Base-by-base conservation (phyloP, 2,329 filamentous ascomycete genomes). In the Fusarium marasasianum region DNA sequence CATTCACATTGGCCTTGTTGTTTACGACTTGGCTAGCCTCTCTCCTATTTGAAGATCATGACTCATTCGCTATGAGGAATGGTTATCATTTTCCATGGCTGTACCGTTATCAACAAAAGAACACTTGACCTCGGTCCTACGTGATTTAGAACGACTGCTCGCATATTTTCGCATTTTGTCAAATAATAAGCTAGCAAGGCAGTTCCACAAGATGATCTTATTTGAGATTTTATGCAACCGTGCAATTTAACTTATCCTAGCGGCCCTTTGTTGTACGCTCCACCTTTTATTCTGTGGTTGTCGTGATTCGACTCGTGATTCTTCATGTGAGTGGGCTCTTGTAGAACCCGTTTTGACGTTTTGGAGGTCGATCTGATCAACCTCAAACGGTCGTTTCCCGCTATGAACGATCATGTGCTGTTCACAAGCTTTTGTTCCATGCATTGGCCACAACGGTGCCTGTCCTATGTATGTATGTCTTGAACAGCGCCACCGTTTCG, bases 221-320 rank as follows among this genome's bases (percentile, higher is more conserved):
- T 74, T 69, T 63, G 45, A 57, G 66, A 61, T 64, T 76, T 59
- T 54, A 72, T 76, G 74, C 58, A 40, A 60, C 62, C 50, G 55
- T 74, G 69, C 70, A 67, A 60, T 70, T 65, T 70, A 65, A 70
- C 41, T 63, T 41, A 61, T 61, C 53, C 62, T 40, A 64, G 55
- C 47, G 40, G 59, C 44, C 33, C 54, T 63, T 65, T 63, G 51
- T 63, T 41, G 47, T 35, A 54, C 15, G 38, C 37, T 61, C 68
- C 62, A 72, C 60, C 43, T 64, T 55, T 33, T 60, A 18, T 43
- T 53, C 40, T 50, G 53, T 47, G 40, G 68, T 68, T 57, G 60
- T 71, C 60, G 66, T 77, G 76, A 65, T 76, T 66, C 53, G 71
- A 67, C 74, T 45, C 72, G 70, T 77, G 76, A 77, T 78, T 65